These are phyloP conservation scores for Teratosphaeria nubilosa DNA, from an alignment of 2,329 filamentous ascomycete species.

Conservation along the genomic window DNA sequence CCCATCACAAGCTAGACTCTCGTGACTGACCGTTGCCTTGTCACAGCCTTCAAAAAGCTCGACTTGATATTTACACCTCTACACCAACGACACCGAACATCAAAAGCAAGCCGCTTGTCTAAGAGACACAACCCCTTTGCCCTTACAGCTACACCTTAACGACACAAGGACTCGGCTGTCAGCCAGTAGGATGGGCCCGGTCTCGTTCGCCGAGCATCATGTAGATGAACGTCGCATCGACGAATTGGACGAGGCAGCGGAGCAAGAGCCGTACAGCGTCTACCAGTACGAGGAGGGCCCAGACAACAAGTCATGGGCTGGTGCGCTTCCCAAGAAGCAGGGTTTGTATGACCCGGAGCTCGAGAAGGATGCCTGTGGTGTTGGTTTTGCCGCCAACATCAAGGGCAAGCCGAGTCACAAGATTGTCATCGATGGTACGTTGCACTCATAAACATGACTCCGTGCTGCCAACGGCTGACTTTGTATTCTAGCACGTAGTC, in stretches of 20 bases:
- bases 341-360: conserved; percentile 92
- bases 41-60: not conserved
- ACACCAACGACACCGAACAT: not conserved
- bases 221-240: conserved; percentile 35
- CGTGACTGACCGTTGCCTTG: not conserved
- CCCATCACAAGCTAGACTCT: not conserved
- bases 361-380: conserved; percentile 99
- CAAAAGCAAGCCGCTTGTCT: not conserved
- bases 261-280: conserved; percentile 20
- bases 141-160: not conserved
- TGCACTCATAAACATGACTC: not conserved
- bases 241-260: conserved; percentile 39
- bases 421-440: conserved; percentile 91
- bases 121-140: not conserved
- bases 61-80: not conserved
- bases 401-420: conserved; percentile 97
- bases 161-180: conserved; percentile 32
- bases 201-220: conserved; percentile 43
- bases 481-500: conserved; percentile 58
- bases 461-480: conserved; percentile 22
- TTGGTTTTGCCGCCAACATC: conserved; percentile 97
- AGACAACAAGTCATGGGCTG: conserved; percentile 88
- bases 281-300: conserved; percentile 63
- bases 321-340: conserved; percentile 93
- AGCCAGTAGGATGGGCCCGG: conserved; percentile 46